These are phyloP conservation scores for Tylopilus sp. DNA, from an alignment of 1,284 basidiomycete genomes.

Conservation along the genomic window DNA sequence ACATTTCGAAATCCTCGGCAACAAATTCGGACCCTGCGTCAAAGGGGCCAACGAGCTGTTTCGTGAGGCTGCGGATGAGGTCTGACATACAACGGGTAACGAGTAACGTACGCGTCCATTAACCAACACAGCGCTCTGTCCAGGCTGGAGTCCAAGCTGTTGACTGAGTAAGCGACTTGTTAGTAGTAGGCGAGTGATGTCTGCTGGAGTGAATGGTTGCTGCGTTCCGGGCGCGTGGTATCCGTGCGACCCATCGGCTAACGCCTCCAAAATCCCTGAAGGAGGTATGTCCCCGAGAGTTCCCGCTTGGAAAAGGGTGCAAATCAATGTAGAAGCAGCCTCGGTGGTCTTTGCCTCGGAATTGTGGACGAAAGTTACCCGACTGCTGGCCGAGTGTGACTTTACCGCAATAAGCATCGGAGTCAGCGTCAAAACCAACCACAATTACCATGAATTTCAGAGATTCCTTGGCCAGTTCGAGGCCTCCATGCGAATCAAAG, in stretches of 20 bases:
- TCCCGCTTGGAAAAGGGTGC: constrained; percentile 14
- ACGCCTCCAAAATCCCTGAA: constrained; percentile 18
- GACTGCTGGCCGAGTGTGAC: constrained; percentile 43
- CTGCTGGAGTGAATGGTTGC: constrained; percentile 33
- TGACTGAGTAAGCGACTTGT: constrained; percentile 45
- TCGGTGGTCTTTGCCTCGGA: constrained; percentile 33
- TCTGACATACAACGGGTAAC: neutral
- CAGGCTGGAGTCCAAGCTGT: constrained; percentile 54
- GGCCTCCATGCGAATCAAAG: constrained; percentile 63
- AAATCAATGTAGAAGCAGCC: constrained; percentile 14
- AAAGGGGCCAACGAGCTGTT: constrained; percentile 66
- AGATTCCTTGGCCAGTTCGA: constrained; percentile 56
- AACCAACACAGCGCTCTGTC: constrained; percentile 61
- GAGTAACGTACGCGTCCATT: constrained; percentile 71
- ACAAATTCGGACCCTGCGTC: constrained; percentile 48
- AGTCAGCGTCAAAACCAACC: neutral
- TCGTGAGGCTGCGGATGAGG: constrained; percentile 7
- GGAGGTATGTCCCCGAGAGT: constrained; percentile 15
- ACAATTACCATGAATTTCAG: constrained; percentile 60
- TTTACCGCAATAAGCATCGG: constrained; percentile 26
- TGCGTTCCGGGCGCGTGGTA: constrained; percentile 26
- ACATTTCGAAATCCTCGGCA: constrained; percentile 61
- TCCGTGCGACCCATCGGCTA: neutral
- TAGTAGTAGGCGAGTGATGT: constrained; percentile 27
- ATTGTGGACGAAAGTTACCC: constrained; percentile 67